A percentile compares a stretch with the other conserved stretches of the same genome.
Evolutionary conservation across 352 stramenopile genomes (phyloP).

Genomic region (Globisporangium mamillatum): DNA sequence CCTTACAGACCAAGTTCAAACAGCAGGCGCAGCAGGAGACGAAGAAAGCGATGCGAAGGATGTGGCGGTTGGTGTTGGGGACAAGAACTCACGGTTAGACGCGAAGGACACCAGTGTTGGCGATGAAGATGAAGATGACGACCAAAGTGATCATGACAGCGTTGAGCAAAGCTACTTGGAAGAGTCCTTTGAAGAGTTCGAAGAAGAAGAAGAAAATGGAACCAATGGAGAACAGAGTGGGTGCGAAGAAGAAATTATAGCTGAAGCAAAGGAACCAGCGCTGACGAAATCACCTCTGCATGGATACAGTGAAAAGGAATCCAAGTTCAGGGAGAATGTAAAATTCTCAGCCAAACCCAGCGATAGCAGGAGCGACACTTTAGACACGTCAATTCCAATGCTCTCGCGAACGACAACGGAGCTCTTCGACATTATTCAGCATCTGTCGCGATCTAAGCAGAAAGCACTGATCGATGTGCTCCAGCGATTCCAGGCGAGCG

Average conservation of each 20-base stretch:
- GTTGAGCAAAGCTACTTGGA: constrained; percentile 71
- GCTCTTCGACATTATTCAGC: constrained; percentile 62
- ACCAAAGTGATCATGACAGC: constrained; percentile 15
- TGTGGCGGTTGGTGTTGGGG: not conserved
- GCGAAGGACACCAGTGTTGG: constrained; percentile 5
- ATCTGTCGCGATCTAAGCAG: constrained; percentile 69
- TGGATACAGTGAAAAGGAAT: not conserved
- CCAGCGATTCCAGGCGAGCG: constrained; percentile 56
- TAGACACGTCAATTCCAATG: constrained; percentile 5
- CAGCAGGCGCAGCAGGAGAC: not conserved
- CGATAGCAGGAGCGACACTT: not conserved
- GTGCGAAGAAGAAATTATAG: constrained; percentile 11
- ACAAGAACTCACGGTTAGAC: not conserved
- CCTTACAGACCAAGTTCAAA: constrained; percentile 19
- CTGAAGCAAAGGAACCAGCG: constrained; percentile 5
- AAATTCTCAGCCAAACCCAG: not conserved
- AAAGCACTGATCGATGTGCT: constrained; percentile 55
- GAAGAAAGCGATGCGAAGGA: constrained; percentile 14
- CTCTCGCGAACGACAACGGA: constrained; percentile 56
- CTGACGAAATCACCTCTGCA: not conserved
- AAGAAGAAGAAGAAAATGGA: constrained; percentile 36
- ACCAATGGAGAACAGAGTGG: not conserved
- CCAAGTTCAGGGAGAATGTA: not conserved
- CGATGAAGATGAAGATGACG: constrained; percentile 15
- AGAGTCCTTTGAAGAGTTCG: constrained; percentile 84